Percentiles rank a stretch among this genome's conserved stretches.
phyloP scores from a whole-genome alignment of 75 land plant species.

The Gnetum montanum region DNA sequence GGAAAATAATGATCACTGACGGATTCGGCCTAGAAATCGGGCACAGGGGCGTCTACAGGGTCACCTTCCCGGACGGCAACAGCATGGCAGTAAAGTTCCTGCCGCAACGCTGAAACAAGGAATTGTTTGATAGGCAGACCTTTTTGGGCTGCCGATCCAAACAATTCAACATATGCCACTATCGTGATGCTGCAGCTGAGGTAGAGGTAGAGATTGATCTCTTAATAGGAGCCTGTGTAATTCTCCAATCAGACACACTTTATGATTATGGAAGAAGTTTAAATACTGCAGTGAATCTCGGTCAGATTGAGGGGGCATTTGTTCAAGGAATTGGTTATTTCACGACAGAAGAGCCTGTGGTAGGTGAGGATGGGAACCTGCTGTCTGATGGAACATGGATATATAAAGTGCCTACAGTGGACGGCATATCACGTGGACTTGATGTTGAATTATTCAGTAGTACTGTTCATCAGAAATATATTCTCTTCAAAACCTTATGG shows the following conservation, averaged over 20 bases:
- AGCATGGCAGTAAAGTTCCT: no score
- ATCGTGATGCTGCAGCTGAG: conserved; percentile 86
- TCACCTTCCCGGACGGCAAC: no score
- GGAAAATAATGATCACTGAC: no score
- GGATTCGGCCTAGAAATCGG: no score
- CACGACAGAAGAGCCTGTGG: conserved; percentile 14
- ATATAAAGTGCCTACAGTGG: conserved; percentile 59
- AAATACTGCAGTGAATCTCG: conserved; percentile 92
- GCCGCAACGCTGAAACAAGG: no score
- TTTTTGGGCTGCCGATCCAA: conserved; percentile 39
- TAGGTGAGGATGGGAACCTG: conserved; percentile 21
- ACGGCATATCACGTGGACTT: conserved; percentile 65
- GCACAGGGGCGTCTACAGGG: no score
- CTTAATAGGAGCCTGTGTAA: conserved; percentile 68
- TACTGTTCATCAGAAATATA: conserved; percentile 50
- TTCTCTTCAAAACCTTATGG: conserved; percentile 64
- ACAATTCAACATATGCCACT: conserved; percentile 43
- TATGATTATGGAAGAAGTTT: conserved; percentile 88
- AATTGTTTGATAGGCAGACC: no score
- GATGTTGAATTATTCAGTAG: conserved; percentile 75
- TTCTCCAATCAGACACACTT: conserved; percentile 55
- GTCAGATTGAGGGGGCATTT: conserved; percentile 97
- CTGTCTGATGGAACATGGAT: conserved; percentile 40
- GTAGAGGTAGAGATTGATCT: conserved; percentile 87
- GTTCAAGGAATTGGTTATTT: conserved; percentile 55